A percentile compares a stretch with the other conserved stretches of the same genome.
These are phyloP conservation scores for Sporisorium exsertum DNA, from an alignment of 1,284 basidiomycete genomes.

Conservation along the genomic window DNA sequence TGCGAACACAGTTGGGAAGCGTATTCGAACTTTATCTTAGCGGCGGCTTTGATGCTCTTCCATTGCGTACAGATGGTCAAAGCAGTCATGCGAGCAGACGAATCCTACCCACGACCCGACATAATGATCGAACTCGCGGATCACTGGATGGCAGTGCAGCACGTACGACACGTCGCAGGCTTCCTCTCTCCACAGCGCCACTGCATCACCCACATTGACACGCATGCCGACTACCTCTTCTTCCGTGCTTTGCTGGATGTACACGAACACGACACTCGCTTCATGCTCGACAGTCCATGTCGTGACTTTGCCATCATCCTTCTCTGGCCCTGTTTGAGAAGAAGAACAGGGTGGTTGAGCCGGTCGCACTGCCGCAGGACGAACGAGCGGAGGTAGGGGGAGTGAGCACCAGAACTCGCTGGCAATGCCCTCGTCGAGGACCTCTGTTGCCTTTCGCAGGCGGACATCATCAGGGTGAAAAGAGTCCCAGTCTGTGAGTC, in stretches of 20 bases:
- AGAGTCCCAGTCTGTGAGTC: too few species aligned
- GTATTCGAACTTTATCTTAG: too few species aligned
- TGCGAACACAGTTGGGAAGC: too few species aligned
- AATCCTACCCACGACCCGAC: not conserved
- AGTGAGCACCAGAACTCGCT: too few species aligned
- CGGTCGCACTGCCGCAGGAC: not conserved
- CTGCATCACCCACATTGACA: not conserved
- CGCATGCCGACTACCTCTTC: not conserved
- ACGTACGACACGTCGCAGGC: not conserved
- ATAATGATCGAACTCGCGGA: not conserved
- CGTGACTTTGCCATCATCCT: not conserved
- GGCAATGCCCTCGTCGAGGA: too few species aligned
- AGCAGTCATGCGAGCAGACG: not conserved
- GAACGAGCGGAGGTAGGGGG: constrained; percentile 4
- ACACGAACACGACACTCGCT: not conserved
- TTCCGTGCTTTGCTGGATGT: not conserved
- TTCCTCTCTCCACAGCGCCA: not conserved
- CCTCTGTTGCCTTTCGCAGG: not conserved
- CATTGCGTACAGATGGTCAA: not conserved
- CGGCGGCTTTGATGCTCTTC: too few species aligned
- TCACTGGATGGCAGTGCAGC: not conserved
- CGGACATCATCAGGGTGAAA: not conserved
- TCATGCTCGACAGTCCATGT: not conserved
- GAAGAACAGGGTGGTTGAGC: not conserved
- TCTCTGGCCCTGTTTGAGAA: not conserved